phyloP scores from a whole-genome alignment of 306 rosid species.

The Cucurbita argyrosperma region DNA sequence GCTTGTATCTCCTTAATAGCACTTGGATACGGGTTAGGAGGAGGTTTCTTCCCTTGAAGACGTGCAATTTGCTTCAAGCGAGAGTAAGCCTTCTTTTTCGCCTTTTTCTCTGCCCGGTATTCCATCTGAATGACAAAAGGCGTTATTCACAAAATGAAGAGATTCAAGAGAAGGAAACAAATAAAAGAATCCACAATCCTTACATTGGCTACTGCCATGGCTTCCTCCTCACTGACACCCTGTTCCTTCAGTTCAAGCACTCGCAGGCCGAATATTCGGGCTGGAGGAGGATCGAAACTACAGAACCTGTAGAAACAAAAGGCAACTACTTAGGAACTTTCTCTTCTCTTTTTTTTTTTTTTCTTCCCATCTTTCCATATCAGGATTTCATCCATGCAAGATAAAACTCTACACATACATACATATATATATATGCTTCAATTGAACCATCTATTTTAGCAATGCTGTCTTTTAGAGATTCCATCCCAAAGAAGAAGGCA shows the following conservation, averaged over 20 bases:
- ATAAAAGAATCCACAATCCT: constrained; percentile 7
- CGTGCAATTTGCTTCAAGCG: constrained; percentile 58
- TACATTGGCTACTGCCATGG: constrained; percentile 74
- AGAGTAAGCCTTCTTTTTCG: constrained; percentile 56
- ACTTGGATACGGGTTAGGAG: constrained; percentile 78
- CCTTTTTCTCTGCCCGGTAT: constrained; percentile 51
- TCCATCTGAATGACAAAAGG: constrained; percentile 47
- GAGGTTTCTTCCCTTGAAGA: constrained; percentile 64
- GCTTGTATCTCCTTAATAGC: constrained; percentile 62
- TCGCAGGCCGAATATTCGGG: constrained; percentile 54
- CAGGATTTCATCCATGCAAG: neutral
- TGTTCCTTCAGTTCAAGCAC: constrained; percentile 67
- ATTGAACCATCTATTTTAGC: neutral
- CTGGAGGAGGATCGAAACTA: constrained; percentile 63
- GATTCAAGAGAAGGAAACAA: neutral
- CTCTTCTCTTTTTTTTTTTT: neutral
- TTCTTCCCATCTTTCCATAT: neutral
- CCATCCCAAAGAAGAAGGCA: neutral
- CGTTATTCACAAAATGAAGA: neutral
- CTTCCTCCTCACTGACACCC: constrained; percentile 61
- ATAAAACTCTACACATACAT: neutral
- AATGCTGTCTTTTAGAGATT: neutral
- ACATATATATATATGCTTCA: neutral
- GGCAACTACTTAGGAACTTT: neutral
- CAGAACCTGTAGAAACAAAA: constrained; percentile 41